phyloP scores from a whole-genome alignment of 2,329 filamentous ascomycete species.

The Fusarium virguliforme region DNA sequence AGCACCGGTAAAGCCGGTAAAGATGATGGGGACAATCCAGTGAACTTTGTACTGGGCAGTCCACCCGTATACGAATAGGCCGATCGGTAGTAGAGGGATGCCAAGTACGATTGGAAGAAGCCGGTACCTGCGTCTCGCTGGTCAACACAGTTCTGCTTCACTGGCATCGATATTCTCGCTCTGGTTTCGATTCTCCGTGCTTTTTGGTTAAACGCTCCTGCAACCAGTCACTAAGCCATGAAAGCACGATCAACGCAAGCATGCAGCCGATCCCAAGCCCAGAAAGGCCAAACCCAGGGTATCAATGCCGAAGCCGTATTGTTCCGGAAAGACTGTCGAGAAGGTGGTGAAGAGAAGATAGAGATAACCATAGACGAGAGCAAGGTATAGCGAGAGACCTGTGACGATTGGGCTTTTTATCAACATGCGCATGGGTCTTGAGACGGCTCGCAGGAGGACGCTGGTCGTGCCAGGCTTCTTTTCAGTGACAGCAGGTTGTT shows the following conservation, averaged over 20 bases:
- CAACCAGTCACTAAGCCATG: slow-evolving; percentile 26
- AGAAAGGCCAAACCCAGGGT: slow-evolving; percentile 13
- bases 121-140: slow-evolving; percentile 5
- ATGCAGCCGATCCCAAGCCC: slow-evolving; percentile 12
- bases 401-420: slow-evolving; percentile 9
- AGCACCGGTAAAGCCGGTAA: slow-evolving; percentile 24
- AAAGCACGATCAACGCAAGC: slow-evolving; percentile 5
- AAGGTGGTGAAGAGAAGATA: slow-evolving; percentile 31
- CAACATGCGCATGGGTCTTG: slow-evolving; percentile 18
- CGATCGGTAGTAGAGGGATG: slow-evolving; percentile 2
- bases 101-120: slow-evolving; percentile 23
- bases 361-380: slow-evolving; percentile 25
- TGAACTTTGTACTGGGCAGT: slow-evolving; percentile 24
- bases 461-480: not conserved
- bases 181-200: slow-evolving; percentile 13
- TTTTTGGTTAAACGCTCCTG: slow-evolving; percentile 11
- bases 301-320: slow-evolving; percentile 13
- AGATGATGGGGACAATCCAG: slow-evolving; percentile 31
- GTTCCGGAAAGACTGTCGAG: slow-evolving; percentile 10
- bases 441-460: not conserved
- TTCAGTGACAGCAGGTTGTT: not conserved
- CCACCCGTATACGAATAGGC: slow-evolving; percentile 22
- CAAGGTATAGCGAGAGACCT: slow-evolving; percentile 24
- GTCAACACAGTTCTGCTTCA: not conserved
- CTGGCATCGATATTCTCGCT: not conserved